These are phyloP conservation scores for Cutaneotrichosporon cyanovorans DNA, from an alignment of 1,284 basidiomycete species.

Conservation along the genomic window DNA sequence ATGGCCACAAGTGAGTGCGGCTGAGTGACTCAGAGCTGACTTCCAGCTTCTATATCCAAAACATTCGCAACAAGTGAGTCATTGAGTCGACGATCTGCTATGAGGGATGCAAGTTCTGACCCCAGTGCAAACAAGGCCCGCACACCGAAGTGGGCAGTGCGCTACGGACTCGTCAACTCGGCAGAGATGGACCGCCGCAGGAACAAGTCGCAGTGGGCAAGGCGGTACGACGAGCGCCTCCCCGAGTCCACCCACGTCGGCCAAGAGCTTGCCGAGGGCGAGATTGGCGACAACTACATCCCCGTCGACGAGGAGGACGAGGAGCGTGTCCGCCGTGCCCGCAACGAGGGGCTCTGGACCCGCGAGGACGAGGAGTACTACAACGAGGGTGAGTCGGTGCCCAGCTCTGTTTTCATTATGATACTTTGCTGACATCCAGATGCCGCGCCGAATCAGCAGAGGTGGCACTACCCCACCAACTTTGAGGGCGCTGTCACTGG, in stretches of 20 bases:
- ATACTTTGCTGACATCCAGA: conserved; percentile 7
- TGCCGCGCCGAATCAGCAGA: conserved; percentile 43
- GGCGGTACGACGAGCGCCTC: conserved; percentile 75
- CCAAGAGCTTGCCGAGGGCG: conserved; percentile 69
- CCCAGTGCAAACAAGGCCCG: conserved; percentile 66
- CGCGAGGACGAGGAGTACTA: conserved; percentile 44
- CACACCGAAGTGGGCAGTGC: conserved; percentile 89
- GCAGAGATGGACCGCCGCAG: conserved; percentile 66
- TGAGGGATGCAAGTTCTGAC: conserved; percentile 3
- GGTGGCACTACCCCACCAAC: conserved; percentile 48
- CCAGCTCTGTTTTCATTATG: no score
- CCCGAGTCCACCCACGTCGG: conserved; percentile 62
- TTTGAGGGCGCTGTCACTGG: conserved; percentile 42
- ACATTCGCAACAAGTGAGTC: conserved; percentile 74
- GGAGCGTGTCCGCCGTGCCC: conserved; percentile 13
- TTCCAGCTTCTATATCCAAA: conserved; percentile 91
- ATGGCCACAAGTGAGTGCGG: conserved; percentile 44
- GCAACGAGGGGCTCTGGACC: conserved; percentile 39
- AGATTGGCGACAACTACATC: conserved; percentile 48
- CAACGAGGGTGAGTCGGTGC: conserved; percentile 20
- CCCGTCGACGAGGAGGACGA: conserved; percentile 26
- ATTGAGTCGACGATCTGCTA: neutral
- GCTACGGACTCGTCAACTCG: conserved; percentile 69
- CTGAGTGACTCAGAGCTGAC: conserved; percentile 2
- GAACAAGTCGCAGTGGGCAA: conserved; percentile 76